Evolutionary conservation across 2,329 filamentous ascomycete species (phyloP).

Genomic region (Penicillium paneum): DNA sequence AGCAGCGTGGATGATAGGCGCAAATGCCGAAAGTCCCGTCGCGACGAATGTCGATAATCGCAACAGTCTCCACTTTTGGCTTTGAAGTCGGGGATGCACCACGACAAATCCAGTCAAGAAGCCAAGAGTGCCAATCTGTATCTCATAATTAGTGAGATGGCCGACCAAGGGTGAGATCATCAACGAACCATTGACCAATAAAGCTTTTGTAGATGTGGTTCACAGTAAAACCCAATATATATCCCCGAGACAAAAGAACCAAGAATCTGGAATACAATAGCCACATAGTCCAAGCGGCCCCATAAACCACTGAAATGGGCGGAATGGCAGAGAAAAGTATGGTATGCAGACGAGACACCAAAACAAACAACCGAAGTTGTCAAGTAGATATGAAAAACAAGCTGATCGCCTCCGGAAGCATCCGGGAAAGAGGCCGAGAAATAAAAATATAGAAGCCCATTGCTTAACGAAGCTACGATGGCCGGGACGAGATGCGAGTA

Average conservation of each 20-base stretch:
- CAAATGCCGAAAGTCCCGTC: conserved; percentile 34
- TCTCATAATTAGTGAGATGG: background rate
- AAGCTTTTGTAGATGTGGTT: conserved; percentile 23
- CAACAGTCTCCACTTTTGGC: conserved; percentile 27
- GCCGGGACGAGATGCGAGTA: conserved; percentile 27
- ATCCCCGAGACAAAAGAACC: conserved; percentile 37
- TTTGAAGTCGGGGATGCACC: conserved; percentile 34
- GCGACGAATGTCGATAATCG: conserved; percentile 29
- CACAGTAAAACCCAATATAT: conserved; percentile 37
- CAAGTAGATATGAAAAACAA: conserved; percentile 22
- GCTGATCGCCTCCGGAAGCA: conserved; percentile 12
- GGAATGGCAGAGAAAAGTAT: conserved; percentile 37
- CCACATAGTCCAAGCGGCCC: conserved; percentile 33
- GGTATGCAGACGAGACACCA: conserved; percentile 28
- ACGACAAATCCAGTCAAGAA: conserved; percentile 31
- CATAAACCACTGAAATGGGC: conserved; percentile 21
- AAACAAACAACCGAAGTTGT: conserved; percentile 10
- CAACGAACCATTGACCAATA: conserved; percentile 39
- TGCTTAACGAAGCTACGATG: conserved; percentile 17
- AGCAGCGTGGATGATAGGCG: conserved; percentile 31
- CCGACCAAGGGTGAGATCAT: background rate
- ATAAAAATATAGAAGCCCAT: conserved; percentile 16
- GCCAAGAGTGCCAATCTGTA: conserved; percentile 31
- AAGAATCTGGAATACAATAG: conserved; percentile 34
- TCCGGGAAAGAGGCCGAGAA: conserved; percentile 10